phyloP scores from a whole-genome alignment of 2,329 filamentous ascomycete species.

The Stagonosporopsis chrysanthemi region DNA sequence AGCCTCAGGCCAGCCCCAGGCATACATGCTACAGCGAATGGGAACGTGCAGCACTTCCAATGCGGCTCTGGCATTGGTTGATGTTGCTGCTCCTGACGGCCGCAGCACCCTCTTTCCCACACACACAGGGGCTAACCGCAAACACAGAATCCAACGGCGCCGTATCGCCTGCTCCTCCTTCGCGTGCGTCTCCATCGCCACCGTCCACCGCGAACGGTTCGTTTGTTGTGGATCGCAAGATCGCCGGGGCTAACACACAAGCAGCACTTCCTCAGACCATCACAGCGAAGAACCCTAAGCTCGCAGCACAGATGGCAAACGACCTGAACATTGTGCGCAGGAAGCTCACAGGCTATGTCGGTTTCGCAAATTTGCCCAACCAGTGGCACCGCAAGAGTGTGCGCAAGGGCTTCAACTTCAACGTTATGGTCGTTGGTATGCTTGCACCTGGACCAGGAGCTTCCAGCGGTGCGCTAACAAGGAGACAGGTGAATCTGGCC shows the following conservation, averaged over 20 bases:
- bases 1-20: conserved; percentile 15
- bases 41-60: conserved; percentile 19
- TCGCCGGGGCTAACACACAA: conserved; percentile 60
- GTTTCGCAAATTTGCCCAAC: conserved; percentile 98
- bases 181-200: conserved; percentile 57
- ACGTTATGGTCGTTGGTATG: conserved; percentile 99
- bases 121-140: conserved; percentile 37
- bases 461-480: conserved; percentile 24
- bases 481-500: conserved; percentile 87
- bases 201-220: conserved; percentile 59
- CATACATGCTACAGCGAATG: conserved; percentile 18
- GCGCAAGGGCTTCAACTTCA: conserved; percentile 99
- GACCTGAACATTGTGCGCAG: conserved; percentile 93
- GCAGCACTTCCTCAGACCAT: conserved; percentile 64
- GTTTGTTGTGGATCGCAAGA: conserved; percentile 65
- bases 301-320: conserved; percentile 57
- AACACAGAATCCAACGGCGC: conserved; percentile 56
- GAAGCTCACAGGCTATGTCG: conserved; percentile 98
- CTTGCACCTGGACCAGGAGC: conserved; percentile 37
- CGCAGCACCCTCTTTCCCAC: conserved; percentile 15
- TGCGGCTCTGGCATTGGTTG: conserved; percentile 24
- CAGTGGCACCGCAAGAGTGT: conserved; percentile 99
- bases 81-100: conserved; percentile 19
- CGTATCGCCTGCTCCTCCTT: conserved; percentile 52
- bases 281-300: conserved; percentile 70